phyloP scores from a whole-genome alignment of 495 filamentous ascomycete species.

The Lasiosphaeria ovina region DNA sequence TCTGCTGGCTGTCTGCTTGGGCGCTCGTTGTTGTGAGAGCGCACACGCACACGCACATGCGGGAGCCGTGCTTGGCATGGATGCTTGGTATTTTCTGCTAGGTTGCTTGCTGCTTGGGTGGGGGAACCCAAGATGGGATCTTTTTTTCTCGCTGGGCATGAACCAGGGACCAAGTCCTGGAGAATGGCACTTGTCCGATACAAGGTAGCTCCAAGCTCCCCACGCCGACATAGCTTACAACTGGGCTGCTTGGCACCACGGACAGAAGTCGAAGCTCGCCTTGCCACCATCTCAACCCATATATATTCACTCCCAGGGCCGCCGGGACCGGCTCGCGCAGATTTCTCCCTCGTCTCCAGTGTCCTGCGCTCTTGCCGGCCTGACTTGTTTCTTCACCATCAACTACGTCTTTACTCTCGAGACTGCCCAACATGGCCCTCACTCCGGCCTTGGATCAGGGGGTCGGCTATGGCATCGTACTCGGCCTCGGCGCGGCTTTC shows the following conservation, averaged over 20 bases:
- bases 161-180: background rate
- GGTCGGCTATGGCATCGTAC: slow-evolving; percentile 81
- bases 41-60: background rate
- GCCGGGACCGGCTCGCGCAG: background rate
- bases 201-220: slow-evolving; percentile 5
- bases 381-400: background rate
- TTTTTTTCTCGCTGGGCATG: background rate
- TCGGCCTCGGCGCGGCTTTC: slow-evolving; percentile 74
- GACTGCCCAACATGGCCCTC: background rate
- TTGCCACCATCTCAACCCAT: background rate
- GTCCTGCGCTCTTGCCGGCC: background rate
- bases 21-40: too few relatives aligned
- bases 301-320: slow-evolving; percentile 3
- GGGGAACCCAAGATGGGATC: background rate
- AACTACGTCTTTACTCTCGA: background rate
- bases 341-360: background rate
- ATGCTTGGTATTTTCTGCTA: background rate
- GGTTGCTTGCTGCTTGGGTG: background rate
- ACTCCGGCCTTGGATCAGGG: slow-evolving; percentile 62
- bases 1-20: too few relatives aligned
- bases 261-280: background rate
- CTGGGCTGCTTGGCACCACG: background rate
- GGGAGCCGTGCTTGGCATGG: background rate
- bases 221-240: background rate
- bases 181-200: background rate